A percentile compares a stretch with the other conserved stretches of the same genome.
These are phyloP conservation scores for Poa annua DNA, from an alignment of 176 grass and related monocot species.

Conservation along the genomic window DNA sequence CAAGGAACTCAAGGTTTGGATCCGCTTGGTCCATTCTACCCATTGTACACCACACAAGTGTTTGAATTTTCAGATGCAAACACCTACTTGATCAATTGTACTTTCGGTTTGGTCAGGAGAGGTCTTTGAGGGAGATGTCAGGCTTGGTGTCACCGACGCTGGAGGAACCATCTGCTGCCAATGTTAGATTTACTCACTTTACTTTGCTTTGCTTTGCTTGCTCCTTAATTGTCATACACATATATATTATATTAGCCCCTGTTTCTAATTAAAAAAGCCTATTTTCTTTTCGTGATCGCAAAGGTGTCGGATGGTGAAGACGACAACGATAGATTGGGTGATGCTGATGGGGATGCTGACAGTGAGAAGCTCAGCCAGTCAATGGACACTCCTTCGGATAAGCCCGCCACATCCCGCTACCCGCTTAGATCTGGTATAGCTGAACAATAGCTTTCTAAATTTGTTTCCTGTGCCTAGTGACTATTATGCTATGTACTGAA, in stretches of 20 bases:
- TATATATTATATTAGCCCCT: not conserved
- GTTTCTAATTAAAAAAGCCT: not conserved
- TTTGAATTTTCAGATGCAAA: not conserved
- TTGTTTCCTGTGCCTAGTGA: not conserved
- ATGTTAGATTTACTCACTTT: slow-evolving; percentile 22
- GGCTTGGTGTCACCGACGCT: slow-evolving; percentile 17
- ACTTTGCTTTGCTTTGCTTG: not conserved
- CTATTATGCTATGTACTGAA: not conserved
- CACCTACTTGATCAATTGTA: not conserved
- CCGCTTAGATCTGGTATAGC: slow-evolving; percentile 64
- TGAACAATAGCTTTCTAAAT: not conserved
- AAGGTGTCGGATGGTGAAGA: slow-evolving; percentile 76
- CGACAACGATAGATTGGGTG: slow-evolving; percentile 58
- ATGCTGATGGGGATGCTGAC: slow-evolving; percentile 53
- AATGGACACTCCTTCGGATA: slow-evolving; percentile 40
- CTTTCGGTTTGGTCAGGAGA: slow-evolving; percentile 53
- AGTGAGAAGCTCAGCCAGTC: slow-evolving; percentile 55
- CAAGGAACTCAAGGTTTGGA: slow-evolving; percentile 67
- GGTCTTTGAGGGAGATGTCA: slow-evolving; percentile 47
- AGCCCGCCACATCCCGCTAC: slow-evolving; percentile 29
- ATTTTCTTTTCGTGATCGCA: slow-evolving; percentile 13
- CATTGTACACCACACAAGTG: not conserved
- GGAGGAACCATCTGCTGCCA: slow-evolving; percentile 47
- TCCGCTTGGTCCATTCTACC: not conserved
- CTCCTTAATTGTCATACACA: not conserved